Evolutionary conservation across 1,284 basidiomycete genomes (phyloP), one percentile per base, ranked within the genome.

Genomic region (Ustilago curta): DNA sequence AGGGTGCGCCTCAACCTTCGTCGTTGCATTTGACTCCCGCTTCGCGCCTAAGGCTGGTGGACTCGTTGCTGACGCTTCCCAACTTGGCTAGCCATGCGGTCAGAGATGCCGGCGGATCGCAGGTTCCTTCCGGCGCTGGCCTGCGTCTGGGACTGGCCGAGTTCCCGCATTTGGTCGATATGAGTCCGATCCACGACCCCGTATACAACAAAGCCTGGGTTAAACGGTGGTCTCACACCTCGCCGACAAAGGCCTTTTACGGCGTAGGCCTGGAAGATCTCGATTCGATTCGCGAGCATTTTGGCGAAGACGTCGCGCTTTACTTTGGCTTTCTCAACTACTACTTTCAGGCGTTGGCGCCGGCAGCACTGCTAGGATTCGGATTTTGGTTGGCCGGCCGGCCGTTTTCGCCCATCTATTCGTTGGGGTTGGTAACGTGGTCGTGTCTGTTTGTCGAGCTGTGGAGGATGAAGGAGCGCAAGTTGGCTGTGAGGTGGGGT

Each of bases 301-400:
- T 83, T 47, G 83, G 83, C n/a, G 83, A 82, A 47, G 68, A 83
- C n/a, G 61, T 84, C 12, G 83, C 82, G 23, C 60, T 84, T 18
- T 84, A 84, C 70, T 84, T 84, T 72, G 82, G 74, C 32, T 84
- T 83, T 52, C 72, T 84, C 52, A 78, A 78, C 66, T 79, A 43
- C 54, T 84, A 84, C 70, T 83, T 81, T 35, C 71, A 70, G 48
- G 69, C 81, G 12, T 66, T 84, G 2, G 70, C 70, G 1, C 79
- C 81, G 0, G 59, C 78, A 9, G 80, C 83, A 2, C 32, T 75
- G 18, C 53, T 79, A 11, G 83, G 81, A 0, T 39, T 75, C 2
- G 16, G 58, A 18, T 83, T 83, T 52, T 84, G 81, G 80, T 16
- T 68, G 27, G 19, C 60, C 11, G 79, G 78, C 8, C 32, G 59